Percentiles rank a stretch among this genome's conserved stretches.
Evolutionary conservation across 1,139 yeast genomes (phyloP).

Genomic region (Suhomyces terraborum): DNA sequence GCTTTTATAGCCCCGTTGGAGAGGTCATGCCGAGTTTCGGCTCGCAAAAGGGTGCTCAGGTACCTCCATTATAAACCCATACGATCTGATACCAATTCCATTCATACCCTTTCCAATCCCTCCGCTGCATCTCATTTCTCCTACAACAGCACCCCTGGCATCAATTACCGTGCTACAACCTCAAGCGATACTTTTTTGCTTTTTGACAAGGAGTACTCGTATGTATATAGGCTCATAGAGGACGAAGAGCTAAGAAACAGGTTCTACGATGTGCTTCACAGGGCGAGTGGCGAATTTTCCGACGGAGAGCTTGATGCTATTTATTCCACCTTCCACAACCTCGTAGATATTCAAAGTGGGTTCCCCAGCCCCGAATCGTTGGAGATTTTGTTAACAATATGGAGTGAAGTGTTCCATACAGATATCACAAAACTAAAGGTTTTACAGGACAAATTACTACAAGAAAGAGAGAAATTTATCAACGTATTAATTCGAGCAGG

Average conservation of each 20-base stretch:
- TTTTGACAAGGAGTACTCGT: slow-evolving; percentile 16
- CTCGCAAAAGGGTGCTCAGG: background rate
- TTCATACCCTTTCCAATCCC: background rate
- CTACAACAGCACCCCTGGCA: background rate
- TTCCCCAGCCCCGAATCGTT: slow-evolving; percentile 19
- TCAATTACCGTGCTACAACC: background rate
- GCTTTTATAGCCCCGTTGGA: background rate
- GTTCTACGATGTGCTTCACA: slow-evolving; percentile 14
- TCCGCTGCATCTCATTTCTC: background rate
- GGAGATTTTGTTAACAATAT: slow-evolving; percentile 24
- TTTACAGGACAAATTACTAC: slow-evolving; percentile 23
- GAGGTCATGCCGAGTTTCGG: background rate
- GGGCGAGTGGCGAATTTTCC: slow-evolving; percentile 8
- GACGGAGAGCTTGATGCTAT: slow-evolving; percentile 17
- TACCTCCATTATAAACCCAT: background rate
- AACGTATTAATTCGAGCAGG: slow-evolving; percentile 26
- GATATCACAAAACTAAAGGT: slow-evolving; percentile 6
- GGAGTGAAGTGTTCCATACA: slow-evolving; percentile 20
- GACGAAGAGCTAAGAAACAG: slow-evolving; percentile 14
- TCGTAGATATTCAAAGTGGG: slow-evolving; percentile 24
- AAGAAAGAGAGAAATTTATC: slow-evolving; percentile 22
- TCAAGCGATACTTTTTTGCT: slow-evolving; percentile 3
- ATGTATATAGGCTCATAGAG: slow-evolving; percentile 19
- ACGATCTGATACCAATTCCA: slow-evolving; percentile 4
- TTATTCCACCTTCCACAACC: slow-evolving; percentile 18